These are phyloP conservation scores for Wickerhamomyces sp. DNA, from an alignment of 1,139 yeast species.

Conservation along the genomic window DNA sequence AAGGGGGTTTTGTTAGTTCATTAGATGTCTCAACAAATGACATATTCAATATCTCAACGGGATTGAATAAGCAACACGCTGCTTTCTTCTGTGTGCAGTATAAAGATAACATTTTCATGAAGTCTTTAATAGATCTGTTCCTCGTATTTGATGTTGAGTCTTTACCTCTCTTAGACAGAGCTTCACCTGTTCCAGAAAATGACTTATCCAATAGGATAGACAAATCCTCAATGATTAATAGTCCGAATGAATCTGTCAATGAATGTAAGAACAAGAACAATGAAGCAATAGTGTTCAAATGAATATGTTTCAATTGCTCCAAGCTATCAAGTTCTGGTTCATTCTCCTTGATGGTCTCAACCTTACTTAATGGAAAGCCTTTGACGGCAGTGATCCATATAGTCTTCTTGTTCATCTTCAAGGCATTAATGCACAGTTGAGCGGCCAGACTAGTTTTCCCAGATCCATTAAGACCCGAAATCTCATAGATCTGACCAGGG, in stretches of 20 bases:
- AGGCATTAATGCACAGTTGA: slow-evolving; percentile 12
- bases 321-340: slow-evolving; percentile 1
- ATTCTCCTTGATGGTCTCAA: slow-evolving; percentile 1
- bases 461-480: slow-evolving; percentile 17
- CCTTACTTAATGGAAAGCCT: neutral
- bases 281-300: slow-evolving; percentile 12
- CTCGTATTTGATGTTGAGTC: slow-evolving; percentile 5
- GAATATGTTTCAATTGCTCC: slow-evolving; percentile 3
- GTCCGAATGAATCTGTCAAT: slow-evolving; percentile 6
- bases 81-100: slow-evolving; percentile 14
- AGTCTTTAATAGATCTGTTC: slow-evolving; percentile 8
- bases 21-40: slow-evolving; percentile 15
- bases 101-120: slow-evolving; percentile 12
- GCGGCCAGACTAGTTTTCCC: slow-evolving; percentile 15
- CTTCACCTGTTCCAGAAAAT: slow-evolving; percentile 5
- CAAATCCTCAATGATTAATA: slow-evolving; percentile 21
- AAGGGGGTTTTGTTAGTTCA: neutral
- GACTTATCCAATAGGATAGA: slow-evolving; percentile 12
- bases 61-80: slow-evolving; percentile 13
- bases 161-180: slow-evolving; percentile 6
- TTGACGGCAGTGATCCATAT: slow-evolving; percentile 16
- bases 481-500: slow-evolving; percentile 20
- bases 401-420: slow-evolving; percentile 10
- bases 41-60: slow-evolving; percentile 14
- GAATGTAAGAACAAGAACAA: slow-evolving; percentile 15